Evolutionary conservation across 1,284 basidiomycete genomes (phyloP), one percentile per base, ranked within the genome.

Genomic region (Abortiporus biennis): DNA sequence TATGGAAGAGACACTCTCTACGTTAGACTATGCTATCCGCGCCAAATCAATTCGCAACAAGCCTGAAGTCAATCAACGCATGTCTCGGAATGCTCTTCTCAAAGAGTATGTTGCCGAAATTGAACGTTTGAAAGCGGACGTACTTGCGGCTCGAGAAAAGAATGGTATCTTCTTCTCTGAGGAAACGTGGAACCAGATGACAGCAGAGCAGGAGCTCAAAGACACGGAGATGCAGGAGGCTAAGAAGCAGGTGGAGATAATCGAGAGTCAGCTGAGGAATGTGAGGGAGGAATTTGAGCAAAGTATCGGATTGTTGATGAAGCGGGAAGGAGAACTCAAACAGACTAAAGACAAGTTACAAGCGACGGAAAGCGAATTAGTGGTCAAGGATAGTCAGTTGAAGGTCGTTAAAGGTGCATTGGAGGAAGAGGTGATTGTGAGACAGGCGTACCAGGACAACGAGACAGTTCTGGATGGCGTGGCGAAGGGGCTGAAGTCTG

Each of bases 61-160:
- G 52, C 96, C 96, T 1, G 94, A 99, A 63, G 68, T 97, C 39
- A 99, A 99, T 61, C 88, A 92, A 52, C 85, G 92, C 43, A 88
- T 97, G 78, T 92, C 91, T 4, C 85, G 93, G 27, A 90, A 93
- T 44, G 85, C 91, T 0, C 76, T 99, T 25, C 71, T 99, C 41
- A 93, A 93, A 59, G 95, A 99, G 62, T 98, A 97, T 57, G 77
- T 97, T 25, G 78, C 74, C n/a, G 95, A 99, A 62, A 97, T 99
- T 38, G 92, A 95, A 55, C 81, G 91, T 3, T 74, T 99, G 35
- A 96, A 97, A 62, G 80, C 83, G 1, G 95, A 99, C 52, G 71
- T 99, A 23, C 67, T 90, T 1, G 92, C 93, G 2, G 85, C 92
- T 1, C 76, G 93, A 35, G 92, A 95, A 62, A 94, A 95, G 74